Base-by-base conservation (phyloP, 495 filamentous ascomycete species). In the Hyphodiscus hymeniophilus region DNA sequence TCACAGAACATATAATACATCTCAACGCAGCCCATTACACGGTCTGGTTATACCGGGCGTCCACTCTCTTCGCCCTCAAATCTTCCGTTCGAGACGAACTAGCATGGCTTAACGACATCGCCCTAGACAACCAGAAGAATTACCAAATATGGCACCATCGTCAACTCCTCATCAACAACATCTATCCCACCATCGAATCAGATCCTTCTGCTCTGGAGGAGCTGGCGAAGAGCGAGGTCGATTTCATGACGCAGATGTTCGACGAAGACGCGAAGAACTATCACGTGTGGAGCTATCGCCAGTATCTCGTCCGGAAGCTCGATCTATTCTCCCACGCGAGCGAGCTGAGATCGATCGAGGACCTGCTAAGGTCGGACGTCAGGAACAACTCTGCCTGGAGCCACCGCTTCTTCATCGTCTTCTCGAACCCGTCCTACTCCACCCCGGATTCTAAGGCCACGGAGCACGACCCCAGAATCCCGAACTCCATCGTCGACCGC, bases 111-210 rank as follows among this genome's bases (percentile, higher is more conserved):
- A 94, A 95, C 59, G 69, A 73, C 2, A 75, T 94, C 15, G 83
- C 92, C 3, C 66, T 94, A 35, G 75, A 77, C 21, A 81, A 95
- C 58, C 77, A 91, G 58, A 98, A 98, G 63, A 98, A 97, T 63
- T 98, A 96, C 66, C 92, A 98, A 63, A 97, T 97, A 60, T 97
- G 92, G 92, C 89, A 95, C 60, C 94, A 97, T 63, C 85, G 92
- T 21, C 87, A 95, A 64, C 73, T 89, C 30, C 68, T 98, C 16
- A 75, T 95, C 60, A 75, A 85, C 42, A 67, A 76, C 57, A 77
- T 85, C 58, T 72, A 67, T 61, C 72, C 78, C 2, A 65, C 64
- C 2, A 66, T 83, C 36, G 69, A 71, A 24, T 38, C 71, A 13
- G 68, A 52, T 8, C 48, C 60, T n/a, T 21, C 12, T 3, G 42